phyloP scores from a whole-genome alignment of 495 filamentous ascomycete genomes.

The Xylaria scruposa region DNA sequence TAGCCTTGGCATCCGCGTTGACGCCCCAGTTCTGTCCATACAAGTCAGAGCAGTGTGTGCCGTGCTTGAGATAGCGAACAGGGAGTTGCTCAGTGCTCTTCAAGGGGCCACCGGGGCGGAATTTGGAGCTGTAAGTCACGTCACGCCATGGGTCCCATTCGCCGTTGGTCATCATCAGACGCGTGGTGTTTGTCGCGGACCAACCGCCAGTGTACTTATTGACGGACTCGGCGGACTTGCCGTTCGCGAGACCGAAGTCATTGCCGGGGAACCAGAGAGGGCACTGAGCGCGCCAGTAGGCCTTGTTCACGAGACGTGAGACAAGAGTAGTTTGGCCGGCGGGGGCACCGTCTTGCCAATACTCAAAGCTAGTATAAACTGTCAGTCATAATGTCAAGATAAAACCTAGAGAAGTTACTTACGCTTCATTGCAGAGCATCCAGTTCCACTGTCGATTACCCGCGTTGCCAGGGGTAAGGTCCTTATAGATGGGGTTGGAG shows the following conservation, averaged over 20 bases:
- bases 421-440: constrained; percentile 71
- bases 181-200: constrained; percentile 59
- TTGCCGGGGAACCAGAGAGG: constrained; percentile 60
- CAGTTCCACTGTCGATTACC: constrained; percentile 68
- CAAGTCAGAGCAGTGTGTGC: constrained; percentile 53
- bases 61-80: constrained; percentile 43
- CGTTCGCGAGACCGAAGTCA: constrained; percentile 50
- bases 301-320: constrained; percentile 61
- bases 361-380: constrained; percentile 44
- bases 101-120: constrained; percentile 51
- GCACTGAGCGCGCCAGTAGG: constrained; percentile 68
- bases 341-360: constrained; percentile 66
- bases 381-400: background rate
- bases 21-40: constrained; percentile 56
- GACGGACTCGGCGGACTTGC: constrained; percentile 59
- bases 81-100: constrained; percentile 43
- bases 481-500: constrained; percentile 62
- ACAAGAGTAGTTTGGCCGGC: constrained; percentile 50
- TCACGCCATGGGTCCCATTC: constrained; percentile 53
- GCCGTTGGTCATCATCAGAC: constrained; percentile 68
- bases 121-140: constrained; percentile 45
- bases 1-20: constrained; percentile 44
- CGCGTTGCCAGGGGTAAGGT: constrained; percentile 57
- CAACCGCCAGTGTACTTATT: constrained; percentile 69
- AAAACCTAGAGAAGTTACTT: background rate